Conservation (phyloP, 345 rosid species). For the Camelina neglecta region DNA sequence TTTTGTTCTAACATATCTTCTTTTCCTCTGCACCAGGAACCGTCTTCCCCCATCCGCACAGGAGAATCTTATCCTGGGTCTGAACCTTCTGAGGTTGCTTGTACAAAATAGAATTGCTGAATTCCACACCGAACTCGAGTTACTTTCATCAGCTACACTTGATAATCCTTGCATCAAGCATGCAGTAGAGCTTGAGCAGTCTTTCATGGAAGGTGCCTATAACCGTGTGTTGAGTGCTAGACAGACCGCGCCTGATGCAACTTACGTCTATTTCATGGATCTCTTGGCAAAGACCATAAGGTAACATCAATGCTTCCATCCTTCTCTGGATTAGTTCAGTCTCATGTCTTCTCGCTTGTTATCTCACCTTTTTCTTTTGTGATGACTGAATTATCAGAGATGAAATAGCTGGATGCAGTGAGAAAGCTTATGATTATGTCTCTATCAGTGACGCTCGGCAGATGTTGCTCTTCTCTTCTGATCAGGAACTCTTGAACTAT, state of each 20-base stretch:
- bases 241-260: constrained; percentile 85
- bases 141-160: constrained; percentile 75
- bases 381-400: constrained; percentile 53
- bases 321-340: constrained; percentile 7
- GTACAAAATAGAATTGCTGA: constrained; percentile 97
- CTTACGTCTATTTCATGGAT: constrained; percentile 95
- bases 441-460: constrained; percentile 69
- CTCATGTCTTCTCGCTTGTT: neutral
- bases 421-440: constrained; percentile 94
- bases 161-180: constrained; percentile 92
- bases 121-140: constrained; percentile 91
- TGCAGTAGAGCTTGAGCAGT: constrained; percentile 99
- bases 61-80: constrained; percentile 88
- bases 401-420: constrained; percentile 99
- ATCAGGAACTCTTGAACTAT: constrained; percentile 71
- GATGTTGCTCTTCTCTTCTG: constrained; percentile 84
- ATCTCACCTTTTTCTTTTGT: constrained; percentile 10
- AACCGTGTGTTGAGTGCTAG: constrained; percentile 93
- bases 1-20: neutral
- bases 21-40: constrained; percentile 54
- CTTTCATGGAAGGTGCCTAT: constrained; percentile 99
- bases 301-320: constrained; percentile 43
- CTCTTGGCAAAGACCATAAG: constrained; percentile 98
- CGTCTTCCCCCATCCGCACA: constrained; percentile 74
- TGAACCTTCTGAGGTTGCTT: constrained; percentile 90